Conservation (phyloP, 176 grass and related monocot genomes). For the Puccinellia tenuiflora region DNA sequence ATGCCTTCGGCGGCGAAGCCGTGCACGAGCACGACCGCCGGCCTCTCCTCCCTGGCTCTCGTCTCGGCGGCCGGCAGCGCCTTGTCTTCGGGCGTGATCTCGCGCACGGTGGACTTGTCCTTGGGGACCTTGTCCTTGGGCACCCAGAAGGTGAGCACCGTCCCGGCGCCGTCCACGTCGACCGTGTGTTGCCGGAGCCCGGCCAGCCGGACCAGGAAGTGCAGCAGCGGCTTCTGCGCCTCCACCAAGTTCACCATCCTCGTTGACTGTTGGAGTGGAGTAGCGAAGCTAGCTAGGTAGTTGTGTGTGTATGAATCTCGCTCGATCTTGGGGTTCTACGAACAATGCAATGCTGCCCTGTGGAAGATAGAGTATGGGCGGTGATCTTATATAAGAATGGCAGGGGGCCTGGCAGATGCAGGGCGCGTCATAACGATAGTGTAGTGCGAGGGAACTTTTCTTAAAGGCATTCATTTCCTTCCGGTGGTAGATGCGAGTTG, state of each 20-base stretch:
- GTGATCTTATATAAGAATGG: constrained; percentile 26
- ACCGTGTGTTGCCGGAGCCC: constrained; percentile 67
- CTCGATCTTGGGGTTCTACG: not conserved
- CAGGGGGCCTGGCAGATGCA: not conserved
- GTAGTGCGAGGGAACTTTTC: not conserved
- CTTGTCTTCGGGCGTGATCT: constrained; percentile 14
- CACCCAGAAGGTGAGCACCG: constrained; percentile 75
- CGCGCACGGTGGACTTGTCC: constrained; percentile 28
- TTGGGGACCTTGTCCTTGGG: constrained; percentile 59
- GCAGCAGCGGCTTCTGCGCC: constrained; percentile 73
- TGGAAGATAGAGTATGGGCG: not conserved
- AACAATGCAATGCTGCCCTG: not conserved
- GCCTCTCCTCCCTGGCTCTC: constrained; percentile 19
- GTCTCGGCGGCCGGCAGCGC: not conserved
- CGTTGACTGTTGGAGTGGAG: not conserved
- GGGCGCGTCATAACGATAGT: not conserved
- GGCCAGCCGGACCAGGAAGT: constrained; percentile 47
- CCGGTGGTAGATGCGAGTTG: constrained; percentile 29
- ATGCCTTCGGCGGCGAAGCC: constrained; percentile 87
- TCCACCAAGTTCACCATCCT: constrained; percentile 86
- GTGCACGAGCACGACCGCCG: constrained; percentile 80
- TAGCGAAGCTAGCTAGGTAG: too few species aligned
- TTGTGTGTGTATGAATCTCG: not conserved
- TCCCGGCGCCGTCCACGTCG: constrained; percentile 80
- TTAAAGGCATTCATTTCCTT: not conserved